phyloP scores from a whole-genome alignment of 1,284 basidiomycete species.

The Fomitopsis betulina region DNA sequence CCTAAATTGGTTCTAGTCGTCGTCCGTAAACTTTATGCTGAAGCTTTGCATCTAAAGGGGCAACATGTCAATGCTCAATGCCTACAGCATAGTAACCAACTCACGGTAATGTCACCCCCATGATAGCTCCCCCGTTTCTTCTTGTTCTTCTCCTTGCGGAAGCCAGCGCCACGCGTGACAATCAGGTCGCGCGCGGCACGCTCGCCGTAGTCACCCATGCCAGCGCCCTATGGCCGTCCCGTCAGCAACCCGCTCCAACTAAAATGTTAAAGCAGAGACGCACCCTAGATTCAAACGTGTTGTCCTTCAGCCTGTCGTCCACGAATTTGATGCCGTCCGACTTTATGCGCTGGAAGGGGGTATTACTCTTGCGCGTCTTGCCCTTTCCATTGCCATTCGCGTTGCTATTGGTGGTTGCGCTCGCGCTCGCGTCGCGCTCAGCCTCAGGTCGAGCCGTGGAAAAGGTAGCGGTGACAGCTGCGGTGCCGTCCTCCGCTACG shows the following conservation, averaged over 20 bases:
- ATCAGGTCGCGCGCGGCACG: slow-evolving; percentile 85
- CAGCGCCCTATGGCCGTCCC: slow-evolving; percentile 43
- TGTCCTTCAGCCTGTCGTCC: slow-evolving; percentile 68
- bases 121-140: slow-evolving; percentile 94
- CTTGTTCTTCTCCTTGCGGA: slow-evolving; percentile 99
- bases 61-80: slow-evolving; percentile 7
- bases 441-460: slow-evolving; percentile 3
- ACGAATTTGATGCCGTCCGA: slow-evolving; percentile 52
- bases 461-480: slow-evolving; percentile 39
- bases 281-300: slow-evolving; percentile 82
- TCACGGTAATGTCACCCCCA: slow-evolving; percentile 88
- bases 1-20: slow-evolving; percentile 14
- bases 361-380: slow-evolving; percentile 39
- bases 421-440: neutral
- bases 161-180: slow-evolving; percentile 90
- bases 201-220: slow-evolving; percentile 82
- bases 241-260: slow-evolving; percentile 7
- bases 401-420: slow-evolving; percentile 14
- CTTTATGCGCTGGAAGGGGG: slow-evolving; percentile 84
- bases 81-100: slow-evolving; percentile 20
- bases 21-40: slow-evolving; percentile 75
- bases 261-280: slow-evolving; percentile 18
- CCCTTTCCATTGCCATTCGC: slow-evolving; percentile 21
- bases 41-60: slow-evolving; percentile 64
- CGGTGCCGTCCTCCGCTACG: slow-evolving; percentile 42